phyloP scores from a whole-genome alignment of 2,329 filamentous ascomycete genomes.

The Coniochaeta sp. region DNA sequence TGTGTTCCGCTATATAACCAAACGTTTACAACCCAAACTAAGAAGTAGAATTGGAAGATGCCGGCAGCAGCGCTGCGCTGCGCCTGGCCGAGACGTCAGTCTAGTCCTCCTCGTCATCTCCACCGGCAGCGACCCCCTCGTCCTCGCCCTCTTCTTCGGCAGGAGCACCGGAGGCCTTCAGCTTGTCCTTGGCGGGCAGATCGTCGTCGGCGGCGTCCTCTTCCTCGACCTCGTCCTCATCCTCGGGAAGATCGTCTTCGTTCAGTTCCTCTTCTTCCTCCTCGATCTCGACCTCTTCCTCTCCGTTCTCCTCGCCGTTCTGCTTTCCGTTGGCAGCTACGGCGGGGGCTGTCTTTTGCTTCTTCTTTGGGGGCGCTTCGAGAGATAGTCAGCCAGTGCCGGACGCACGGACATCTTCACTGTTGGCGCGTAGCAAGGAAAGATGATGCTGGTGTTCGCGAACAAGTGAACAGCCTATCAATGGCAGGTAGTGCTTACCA shows the following conservation, averaged over 20 bases:
- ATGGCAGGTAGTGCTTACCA: constrained; percentile 23
- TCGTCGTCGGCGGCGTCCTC: constrained; percentile 18
- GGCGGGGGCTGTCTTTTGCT: constrained; percentile 37
- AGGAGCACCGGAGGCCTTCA: constrained; percentile 15
- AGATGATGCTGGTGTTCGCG: background rate
- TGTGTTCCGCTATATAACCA: background rate
- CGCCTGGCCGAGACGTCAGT: too few species aligned
- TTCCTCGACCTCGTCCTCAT: constrained; percentile 13
- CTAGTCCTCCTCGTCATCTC: constrained; percentile 21
- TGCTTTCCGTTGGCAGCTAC: constrained; percentile 20
- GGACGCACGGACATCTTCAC: background rate
- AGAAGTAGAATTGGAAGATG: background rate
- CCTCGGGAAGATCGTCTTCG: constrained; percentile 13
- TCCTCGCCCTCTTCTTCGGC: constrained; percentile 24
- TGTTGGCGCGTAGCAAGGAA: background rate
- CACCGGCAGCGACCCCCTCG: constrained; percentile 20
- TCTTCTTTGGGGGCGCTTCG: constrained; percentile 39
- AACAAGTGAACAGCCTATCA: background rate
- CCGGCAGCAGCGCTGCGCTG: background rate
- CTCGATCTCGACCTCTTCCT: constrained; percentile 12
- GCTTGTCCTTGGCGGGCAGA: constrained; percentile 11
- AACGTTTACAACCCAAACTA: background rate
- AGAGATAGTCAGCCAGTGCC: background rate
- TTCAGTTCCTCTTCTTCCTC: constrained; percentile 14
- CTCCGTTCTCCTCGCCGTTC: constrained; percentile 18